Conservation (phyloP, 2,329 filamentous ascomycete species). For the Penicillium palitans region DNA sequence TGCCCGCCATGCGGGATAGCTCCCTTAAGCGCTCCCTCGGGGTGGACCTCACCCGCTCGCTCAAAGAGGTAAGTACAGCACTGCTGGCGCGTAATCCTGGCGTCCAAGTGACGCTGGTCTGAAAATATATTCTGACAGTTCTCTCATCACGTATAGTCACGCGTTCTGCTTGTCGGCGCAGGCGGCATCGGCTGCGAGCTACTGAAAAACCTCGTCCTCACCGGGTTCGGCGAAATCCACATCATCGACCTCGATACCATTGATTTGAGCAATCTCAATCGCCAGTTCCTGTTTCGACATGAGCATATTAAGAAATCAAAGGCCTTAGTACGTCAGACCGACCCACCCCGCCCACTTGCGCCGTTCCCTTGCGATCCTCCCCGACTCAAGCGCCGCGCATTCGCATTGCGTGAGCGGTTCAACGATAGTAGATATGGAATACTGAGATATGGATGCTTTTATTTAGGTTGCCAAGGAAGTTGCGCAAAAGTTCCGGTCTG, state of each 20-base stretch:
- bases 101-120: neutral
- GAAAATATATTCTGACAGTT: constrained; percentile 11
- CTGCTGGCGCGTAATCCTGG: neutral
- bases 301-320: constrained; percentile 99
- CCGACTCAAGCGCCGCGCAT: neutral
- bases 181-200: constrained; percentile 97
- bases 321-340: constrained; percentile 65
- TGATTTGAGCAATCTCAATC: constrained; percentile 94
- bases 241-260: constrained; percentile 98
- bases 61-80: constrained; percentile 40
- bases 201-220: constrained; percentile 91
- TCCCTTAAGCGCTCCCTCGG: constrained; percentile 48
- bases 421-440: neutral
- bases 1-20: constrained; percentile 41
- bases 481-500: constrained; percentile 85
- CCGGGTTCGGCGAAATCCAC: constrained; percentile 88
- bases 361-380: constrained; percentile 12
- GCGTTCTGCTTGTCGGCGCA: constrained; percentile 89
- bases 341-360: constrained; percentile 3
- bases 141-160: constrained; percentile 61
- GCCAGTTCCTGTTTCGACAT: constrained; percentile 93
- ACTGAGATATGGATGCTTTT: constrained; percentile 17
- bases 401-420: neutral
- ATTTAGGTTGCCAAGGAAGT: constrained; percentile 84
- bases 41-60: constrained; percentile 37